Evolutionary conservation across 306 rosid species (phyloP).

Genomic region (Citrullus amarus): DNA sequence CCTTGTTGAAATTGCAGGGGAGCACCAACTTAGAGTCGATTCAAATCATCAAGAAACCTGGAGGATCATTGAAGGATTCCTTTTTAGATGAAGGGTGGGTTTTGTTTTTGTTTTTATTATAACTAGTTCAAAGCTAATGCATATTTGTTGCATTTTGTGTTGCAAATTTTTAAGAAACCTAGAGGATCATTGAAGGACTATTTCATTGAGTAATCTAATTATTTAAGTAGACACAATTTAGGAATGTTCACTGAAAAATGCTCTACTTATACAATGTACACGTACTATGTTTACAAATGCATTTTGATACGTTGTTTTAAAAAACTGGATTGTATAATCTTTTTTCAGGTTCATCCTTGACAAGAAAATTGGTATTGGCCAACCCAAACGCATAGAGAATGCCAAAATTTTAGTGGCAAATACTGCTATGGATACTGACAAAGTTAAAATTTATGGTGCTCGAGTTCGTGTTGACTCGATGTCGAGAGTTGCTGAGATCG

Average conservation of each 20-base stretch:
- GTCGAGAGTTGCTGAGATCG: constrained; percentile 90
- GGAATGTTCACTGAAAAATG: neutral
- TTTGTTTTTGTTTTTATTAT: neutral
- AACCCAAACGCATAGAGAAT: constrained; percentile 87
- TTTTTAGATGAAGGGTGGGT: constrained; percentile 91
- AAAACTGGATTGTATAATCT: neutral
- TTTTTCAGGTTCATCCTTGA: constrained; percentile 78
- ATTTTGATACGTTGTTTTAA: neutral
- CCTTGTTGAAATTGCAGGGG: constrained; percentile 50
- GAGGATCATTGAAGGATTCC: constrained; percentile 82
- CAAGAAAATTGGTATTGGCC: constrained; percentile 99
- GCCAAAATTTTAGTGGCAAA: constrained; percentile 91
- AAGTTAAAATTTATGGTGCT: constrained; percentile 93
- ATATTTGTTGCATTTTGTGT: neutral
- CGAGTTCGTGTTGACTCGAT: constrained; percentile 93
- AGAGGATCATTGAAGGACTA: neutral
- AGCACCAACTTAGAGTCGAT: constrained; percentile 93
- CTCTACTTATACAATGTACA: neutral
- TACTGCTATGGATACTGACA: constrained; percentile 97
- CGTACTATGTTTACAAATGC: neutral
- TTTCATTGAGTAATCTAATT: neutral
- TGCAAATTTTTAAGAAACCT: neutral
- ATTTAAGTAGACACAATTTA: neutral
- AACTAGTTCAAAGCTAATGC: neutral
- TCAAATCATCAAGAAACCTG: constrained; percentile 92